These are phyloP conservation scores for Tephrocybe sp. DNA, from an alignment of 768 basidiomycete genomes.

Conservation along the genomic window DNA sequence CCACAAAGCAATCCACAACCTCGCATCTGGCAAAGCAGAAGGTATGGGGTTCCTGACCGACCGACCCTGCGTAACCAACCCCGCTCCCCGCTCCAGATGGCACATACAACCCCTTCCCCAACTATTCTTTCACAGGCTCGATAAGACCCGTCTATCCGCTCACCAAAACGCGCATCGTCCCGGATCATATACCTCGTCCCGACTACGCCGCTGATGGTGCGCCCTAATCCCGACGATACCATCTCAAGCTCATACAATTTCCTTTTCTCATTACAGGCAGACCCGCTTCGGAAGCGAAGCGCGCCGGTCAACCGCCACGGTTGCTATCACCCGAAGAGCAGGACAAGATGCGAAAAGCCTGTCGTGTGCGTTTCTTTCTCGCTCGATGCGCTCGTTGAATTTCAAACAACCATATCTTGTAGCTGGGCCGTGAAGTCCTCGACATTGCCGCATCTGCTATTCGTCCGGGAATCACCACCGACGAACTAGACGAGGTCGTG, in stretches of 20 bases:
- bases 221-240: slow-evolving; percentile 20
- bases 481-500: slow-evolving; percentile 91
- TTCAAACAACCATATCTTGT: slow-evolving; percentile 6
- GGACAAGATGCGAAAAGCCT: slow-evolving; percentile 86
- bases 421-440: slow-evolving; percentile 92
- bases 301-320: slow-evolving; percentile 59
- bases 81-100: slow-evolving; percentile 53
- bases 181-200: slow-evolving; percentile 80
- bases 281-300: slow-evolving; percentile 59
- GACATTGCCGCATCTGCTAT: slow-evolving; percentile 87
- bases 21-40: slow-evolving; percentile 35
- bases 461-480: slow-evolving; percentile 91
- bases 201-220: slow-evolving; percentile 75
- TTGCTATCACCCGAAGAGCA: slow-evolving; percentile 75
- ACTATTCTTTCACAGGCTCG: slow-evolving; percentile 75
- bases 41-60: not conserved
- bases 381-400: not conserved
- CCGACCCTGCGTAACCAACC: not conserved
- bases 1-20: slow-evolving; percentile 76
- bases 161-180: slow-evolving; percentile 72
- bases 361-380: slow-evolving; percentile 58
- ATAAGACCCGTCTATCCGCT: slow-evolving; percentile 88
- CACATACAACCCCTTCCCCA: slow-evolving; percentile 78
- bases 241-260: slow-evolving; percentile 9
- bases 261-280: slow-evolving; percentile 42